A percentile compares a stretch with the other conserved stretches of the same genome.
Evolutionary conservation across 257 asterid species (phyloP).

Genomic region (Solanum peruvianum): DNA sequence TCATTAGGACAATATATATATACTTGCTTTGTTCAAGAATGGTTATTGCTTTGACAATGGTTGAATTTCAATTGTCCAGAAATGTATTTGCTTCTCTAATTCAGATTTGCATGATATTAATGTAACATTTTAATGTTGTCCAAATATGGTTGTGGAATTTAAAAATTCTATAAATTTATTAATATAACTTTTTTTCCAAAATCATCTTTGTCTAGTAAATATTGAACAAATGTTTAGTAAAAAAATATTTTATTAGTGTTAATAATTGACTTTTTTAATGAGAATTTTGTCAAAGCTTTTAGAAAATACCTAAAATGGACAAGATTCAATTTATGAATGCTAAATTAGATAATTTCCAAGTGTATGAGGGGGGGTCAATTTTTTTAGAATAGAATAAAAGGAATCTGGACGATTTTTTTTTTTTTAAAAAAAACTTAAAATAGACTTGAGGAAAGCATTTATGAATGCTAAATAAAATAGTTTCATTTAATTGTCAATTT

Average conservation of each 20-base stretch:
- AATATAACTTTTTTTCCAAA: background rate
- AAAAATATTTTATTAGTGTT: background rate
- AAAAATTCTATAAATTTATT: no score
- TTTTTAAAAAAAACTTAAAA: no score
- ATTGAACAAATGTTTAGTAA: background rate
- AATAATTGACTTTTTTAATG: background rate
- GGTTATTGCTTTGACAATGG: background rate
- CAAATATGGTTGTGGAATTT: background rate
- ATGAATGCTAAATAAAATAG: no score
- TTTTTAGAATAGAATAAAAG: no score
- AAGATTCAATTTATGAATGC: background rate
- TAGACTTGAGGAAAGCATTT: no score
- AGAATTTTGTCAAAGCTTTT: background rate
- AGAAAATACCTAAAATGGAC: background rate
- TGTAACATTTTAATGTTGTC: no score
- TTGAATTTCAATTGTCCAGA: background rate
- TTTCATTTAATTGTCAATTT: no score
- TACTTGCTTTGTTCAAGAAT: background rate
- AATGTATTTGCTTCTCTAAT: background rate
- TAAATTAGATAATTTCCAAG: background rate
- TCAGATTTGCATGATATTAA: background rate
- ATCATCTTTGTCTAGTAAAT: background rate
- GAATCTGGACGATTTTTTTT: no score
- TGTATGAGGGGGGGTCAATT: background rate
- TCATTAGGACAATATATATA: background rate